A percentile compares a stretch with the other conserved stretches of the same genome.
phyloP scores from a whole-genome alignment of 441 rosid species.

The Gossypium davidsonii region DNA sequence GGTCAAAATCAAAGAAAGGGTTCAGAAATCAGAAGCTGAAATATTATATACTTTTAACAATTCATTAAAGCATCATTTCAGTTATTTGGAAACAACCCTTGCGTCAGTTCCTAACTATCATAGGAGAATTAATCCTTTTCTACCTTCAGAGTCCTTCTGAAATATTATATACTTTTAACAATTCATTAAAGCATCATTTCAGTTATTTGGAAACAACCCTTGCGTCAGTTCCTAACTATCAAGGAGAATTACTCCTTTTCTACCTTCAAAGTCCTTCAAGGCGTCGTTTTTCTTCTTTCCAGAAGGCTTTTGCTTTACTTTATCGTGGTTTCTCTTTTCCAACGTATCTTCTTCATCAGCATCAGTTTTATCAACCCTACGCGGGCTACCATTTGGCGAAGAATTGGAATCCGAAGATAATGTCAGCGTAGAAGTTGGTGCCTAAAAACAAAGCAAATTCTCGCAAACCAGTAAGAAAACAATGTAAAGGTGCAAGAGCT shows the following conservation, averaged over 20 bases:
- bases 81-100: background rate
- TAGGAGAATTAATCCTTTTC: background rate
- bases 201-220: background rate
- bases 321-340: conserved; percentile 15
- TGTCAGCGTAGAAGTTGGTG: conserved; percentile 40
- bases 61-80: background rate
- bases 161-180: background rate
- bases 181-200: background rate
- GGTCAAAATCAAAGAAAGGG: background rate
- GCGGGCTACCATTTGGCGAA: conserved; percentile 34
- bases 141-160: conserved; percentile 27
- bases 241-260: background rate
- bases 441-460: conserved; percentile 36
- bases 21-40: background rate
- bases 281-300: conserved; percentile 31
- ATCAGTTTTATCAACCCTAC: conserved; percentile 24
- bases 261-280: conserved; percentile 33
- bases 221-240: background rate
- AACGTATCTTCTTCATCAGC: conserved; percentile 19
- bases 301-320: conserved; percentile 22
- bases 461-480: background rate
- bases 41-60: background rate
- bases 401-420: conserved; percentile 57
- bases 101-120: background rate
- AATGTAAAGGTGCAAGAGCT: background rate